Conservation (phyloP, 495 filamentous ascomycete species). For the Lophiotrema nucula region DNA sequence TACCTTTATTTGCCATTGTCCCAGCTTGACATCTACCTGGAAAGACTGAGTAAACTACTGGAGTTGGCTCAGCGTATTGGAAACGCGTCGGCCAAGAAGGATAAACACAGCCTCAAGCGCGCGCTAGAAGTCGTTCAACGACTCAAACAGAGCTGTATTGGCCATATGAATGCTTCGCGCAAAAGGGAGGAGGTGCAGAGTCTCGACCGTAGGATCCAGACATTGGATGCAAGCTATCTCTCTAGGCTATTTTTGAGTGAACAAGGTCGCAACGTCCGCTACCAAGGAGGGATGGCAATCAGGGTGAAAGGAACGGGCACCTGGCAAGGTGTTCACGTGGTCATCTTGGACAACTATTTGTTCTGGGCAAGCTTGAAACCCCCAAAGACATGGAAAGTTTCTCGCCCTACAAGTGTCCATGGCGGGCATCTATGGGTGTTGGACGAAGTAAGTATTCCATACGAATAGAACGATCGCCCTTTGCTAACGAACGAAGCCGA, state of each 20-base stretch:
- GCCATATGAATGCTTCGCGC: background rate
- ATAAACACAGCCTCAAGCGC: background rate
- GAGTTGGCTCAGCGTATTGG: background rate
- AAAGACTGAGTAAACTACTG: slow-evolving; percentile 2
- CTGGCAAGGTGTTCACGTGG: slow-evolving; percentile 12
- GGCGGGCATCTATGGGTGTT: slow-evolving; percentile 17
- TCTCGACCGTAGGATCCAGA: slow-evolving; percentile 18
- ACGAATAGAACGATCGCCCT: background rate
- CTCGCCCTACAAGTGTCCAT: background rate
- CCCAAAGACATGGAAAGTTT: background rate
- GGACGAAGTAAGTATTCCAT: slow-evolving; percentile 10
- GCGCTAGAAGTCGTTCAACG: slow-evolving; percentile 1
- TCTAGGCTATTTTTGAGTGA: slow-evolving; percentile 5
- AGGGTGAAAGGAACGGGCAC: slow-evolving; percentile 8
- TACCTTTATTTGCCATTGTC: slow-evolving; percentile 7
- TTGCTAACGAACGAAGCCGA: background rate
- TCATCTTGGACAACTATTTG: slow-evolving; percentile 21
- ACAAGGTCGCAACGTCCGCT: background rate
- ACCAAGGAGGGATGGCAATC: slow-evolving; percentile 15
- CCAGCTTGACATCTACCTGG: slow-evolving; percentile 13
- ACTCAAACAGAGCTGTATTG: background rate
- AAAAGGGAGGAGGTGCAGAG: slow-evolving; percentile 12
- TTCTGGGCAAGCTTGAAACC: slow-evolving; percentile 20
- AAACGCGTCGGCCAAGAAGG: background rate
- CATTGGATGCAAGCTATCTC: background rate